Evolutionary conservation across 495 filamentous ascomycete genomes (phyloP).

Genomic region (Aspergillus kassunensis): DNA sequence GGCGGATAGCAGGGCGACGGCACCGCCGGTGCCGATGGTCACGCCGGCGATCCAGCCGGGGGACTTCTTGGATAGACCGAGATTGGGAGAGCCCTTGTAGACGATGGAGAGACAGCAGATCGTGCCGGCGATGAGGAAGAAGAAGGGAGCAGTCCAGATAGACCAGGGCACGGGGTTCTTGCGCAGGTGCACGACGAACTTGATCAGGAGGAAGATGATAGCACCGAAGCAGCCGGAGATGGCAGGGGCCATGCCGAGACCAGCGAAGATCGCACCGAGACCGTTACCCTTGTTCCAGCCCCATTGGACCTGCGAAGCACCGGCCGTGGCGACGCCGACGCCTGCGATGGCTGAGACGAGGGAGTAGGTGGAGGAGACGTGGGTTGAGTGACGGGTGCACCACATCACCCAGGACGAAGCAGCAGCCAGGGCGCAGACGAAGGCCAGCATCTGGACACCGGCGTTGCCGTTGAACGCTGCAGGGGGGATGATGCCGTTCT

Average conservation of each 20-base stretch:
- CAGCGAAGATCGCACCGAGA: conserved; percentile 58
- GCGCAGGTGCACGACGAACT: conserved; percentile 53
- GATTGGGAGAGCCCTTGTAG: conserved; percentile 59
- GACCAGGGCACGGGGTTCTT: conserved; percentile 54
- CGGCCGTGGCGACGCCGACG: conserved; percentile 58
- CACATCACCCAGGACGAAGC: conserved; percentile 58
- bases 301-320: conserved; percentile 55
- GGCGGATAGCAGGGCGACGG: conserved; percentile 46
- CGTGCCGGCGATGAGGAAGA: conserved; percentile 54
- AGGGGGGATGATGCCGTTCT: conserved; percentile 53
- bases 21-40: conserved; percentile 50
- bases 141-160: conserved; percentile 55
- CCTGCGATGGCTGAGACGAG: conserved; percentile 60
- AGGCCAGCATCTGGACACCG: conserved; percentile 58
- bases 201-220: conserved; percentile 59
- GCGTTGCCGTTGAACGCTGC: conserved; percentile 47
- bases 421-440: conserved; percentile 52
- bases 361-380: conserved; percentile 63
- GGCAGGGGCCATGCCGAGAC: conserved; percentile 56
- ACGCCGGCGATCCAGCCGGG: conserved; percentile 52
- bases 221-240: conserved; percentile 55
- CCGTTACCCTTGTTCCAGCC: conserved; percentile 59
- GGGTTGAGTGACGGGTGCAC: conserved; percentile 57
- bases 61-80: conserved; percentile 53
- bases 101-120: conserved; percentile 59